Base-by-base conservation (phyloP, 192 early-diverging fungal species). In the Gonapodya prolifera region DNA sequence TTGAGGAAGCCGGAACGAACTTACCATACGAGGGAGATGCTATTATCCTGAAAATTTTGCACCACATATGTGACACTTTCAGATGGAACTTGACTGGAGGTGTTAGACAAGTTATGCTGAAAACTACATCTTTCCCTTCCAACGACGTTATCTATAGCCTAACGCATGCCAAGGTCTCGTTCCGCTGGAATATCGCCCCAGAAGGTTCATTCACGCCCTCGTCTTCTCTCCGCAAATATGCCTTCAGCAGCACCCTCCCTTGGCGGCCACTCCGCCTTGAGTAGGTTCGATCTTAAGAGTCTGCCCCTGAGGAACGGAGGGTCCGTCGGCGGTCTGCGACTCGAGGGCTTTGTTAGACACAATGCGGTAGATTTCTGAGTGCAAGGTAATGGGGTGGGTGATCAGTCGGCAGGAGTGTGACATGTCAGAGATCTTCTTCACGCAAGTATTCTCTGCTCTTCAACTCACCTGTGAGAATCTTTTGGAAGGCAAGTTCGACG, bases 331-430 rank as follows among this genome's bases (percentile, higher is more conserved):
- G n/a, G n/a, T n/a, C 78, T 86, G 88, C 76, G 86, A 89, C 84
- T 96, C 94, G 70, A 98, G 86, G 35, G 95, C 95, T 82, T 96
- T 96, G 92, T 95, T 96, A 75, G 96, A 96, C 17, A 96, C 94
- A 79, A 97, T 94, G 78, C 92, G 92, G 86, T 98, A 98, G 77
- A 95, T 95, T 90, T 95, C 93, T 91, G 83, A 29, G 76, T 31
- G 33, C 2, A 36, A 1, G 34, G 70, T 16, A 8, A 30, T 1
- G 16, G 35, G 32, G 35, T 30, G 2, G 30, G 0, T 8, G 71
- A 45, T 17, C 23, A 16, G 69, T 8, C 18, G 69, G 1, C 2
- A 45, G 61, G 69, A 8, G 35, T 35, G 69, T 75, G 74, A 31
- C 70, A 36, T 34, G 2, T 1, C 1, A n/a, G 30, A 0, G 35